phyloP scores from a whole-genome alignment of 2,329 filamentous ascomycete species.

The Madurella mycetomatis region DNA sequence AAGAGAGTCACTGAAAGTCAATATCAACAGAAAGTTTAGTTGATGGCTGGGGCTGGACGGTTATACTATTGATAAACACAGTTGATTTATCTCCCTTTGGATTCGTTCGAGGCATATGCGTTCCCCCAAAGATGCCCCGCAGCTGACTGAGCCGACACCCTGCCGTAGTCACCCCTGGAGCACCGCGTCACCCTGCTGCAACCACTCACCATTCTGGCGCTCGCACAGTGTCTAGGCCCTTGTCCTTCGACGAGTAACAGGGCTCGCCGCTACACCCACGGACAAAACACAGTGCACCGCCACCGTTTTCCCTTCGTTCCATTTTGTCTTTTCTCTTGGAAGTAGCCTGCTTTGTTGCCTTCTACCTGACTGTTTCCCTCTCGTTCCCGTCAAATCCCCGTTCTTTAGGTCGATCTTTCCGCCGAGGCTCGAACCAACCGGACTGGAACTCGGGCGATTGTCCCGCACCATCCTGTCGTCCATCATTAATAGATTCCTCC shows the following conservation, averaged over 20 bases:
- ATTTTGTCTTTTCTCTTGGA: background rate
- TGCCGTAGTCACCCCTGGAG: background rate
- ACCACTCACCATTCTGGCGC: background rate
- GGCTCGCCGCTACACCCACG: constrained; percentile 12
- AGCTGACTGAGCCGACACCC: constrained; percentile 2
- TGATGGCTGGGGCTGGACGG: too few species aligned
- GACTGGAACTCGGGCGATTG: too few species aligned
- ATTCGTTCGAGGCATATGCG: too few species aligned
- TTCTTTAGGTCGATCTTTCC: background rate
- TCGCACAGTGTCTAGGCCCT: constrained; percentile 5
- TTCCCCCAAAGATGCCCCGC: background rate
- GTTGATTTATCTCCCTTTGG: too few species aligned
- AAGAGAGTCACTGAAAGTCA: too few species aligned
- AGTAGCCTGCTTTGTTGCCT: background rate
- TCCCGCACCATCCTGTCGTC: too few species aligned
- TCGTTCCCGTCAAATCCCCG: background rate
- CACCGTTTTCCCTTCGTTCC: background rate
- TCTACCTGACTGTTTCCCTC: background rate
- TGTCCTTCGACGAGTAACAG: background rate
- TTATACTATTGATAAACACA: too few species aligned
- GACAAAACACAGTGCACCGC: background rate
- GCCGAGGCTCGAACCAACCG: background rate
- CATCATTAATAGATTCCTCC: background rate
- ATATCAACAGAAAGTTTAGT: too few species aligned
- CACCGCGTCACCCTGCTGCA: background rate